Evolutionary conservation across 345 rosid species (phyloP).

Genomic region (Citrus glauca): DNA sequence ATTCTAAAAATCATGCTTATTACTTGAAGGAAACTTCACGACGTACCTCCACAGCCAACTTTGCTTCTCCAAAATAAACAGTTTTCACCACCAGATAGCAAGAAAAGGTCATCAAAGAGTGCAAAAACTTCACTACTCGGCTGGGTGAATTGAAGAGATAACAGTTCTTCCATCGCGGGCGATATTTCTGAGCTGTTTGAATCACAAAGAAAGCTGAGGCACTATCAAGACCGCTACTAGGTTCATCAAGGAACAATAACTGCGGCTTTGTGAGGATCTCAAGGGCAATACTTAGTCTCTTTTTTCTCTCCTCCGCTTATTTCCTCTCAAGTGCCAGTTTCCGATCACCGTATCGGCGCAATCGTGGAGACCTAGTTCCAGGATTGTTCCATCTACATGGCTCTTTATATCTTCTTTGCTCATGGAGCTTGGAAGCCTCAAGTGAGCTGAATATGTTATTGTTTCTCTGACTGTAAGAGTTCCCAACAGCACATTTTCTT

Average conservation of each 20-base stretch:
- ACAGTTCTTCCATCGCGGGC: slow-evolving; percentile 64
- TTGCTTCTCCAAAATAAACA: slow-evolving; percentile 71
- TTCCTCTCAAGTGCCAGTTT: slow-evolving; percentile 73
- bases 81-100: slow-evolving; percentile 63
- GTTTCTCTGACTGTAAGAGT: slow-evolving; percentile 74
- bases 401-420: slow-evolving; percentile 39
- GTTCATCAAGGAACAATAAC: slow-evolving; percentile 67
- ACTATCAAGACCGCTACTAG: slow-evolving; percentile 77
- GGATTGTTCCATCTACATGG: slow-evolving; percentile 51
- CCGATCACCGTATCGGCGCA: slow-evolving; percentile 57
- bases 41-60: slow-evolving; percentile 55
- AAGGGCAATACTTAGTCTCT: slow-evolving; percentile 63
- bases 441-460: slow-evolving; percentile 52
- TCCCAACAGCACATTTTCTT: slow-evolving; percentile 61
- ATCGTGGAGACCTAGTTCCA: slow-evolving; percentile 70
- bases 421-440: slow-evolving; percentile 56
- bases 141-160: slow-evolving; percentile 71
- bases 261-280: slow-evolving; percentile 67
- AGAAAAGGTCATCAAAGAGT: slow-evolving; percentile 65
- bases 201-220: slow-evolving; percentile 69
- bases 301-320: slow-evolving; percentile 83
- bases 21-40: background rate
- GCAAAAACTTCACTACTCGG: slow-evolving; percentile 83
- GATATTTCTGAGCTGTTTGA: slow-evolving; percentile 53
- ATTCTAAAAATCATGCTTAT: background rate